phyloP scores from a whole-genome alignment of 768 basidiomycete species.

The Pisolithus sp. region DNA sequence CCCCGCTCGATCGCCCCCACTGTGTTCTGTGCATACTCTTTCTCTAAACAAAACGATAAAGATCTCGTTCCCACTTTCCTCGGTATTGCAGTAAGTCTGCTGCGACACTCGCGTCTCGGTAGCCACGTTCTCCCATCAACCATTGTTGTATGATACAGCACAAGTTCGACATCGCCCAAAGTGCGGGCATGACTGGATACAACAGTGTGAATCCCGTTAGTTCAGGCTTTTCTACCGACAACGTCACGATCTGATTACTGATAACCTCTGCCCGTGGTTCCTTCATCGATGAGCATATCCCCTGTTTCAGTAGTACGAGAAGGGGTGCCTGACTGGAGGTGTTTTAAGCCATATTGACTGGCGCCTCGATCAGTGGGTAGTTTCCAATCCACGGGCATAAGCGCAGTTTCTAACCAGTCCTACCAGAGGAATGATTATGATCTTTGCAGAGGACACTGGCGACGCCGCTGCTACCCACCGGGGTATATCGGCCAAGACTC shows the following conservation, averaged over 20 bases:
- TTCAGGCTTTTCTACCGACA: slow-evolving; percentile 24
- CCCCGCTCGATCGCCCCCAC: slow-evolving; percentile 6
- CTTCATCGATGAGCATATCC: slow-evolving; percentile 28
- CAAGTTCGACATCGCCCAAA: slow-evolving; percentile 35
- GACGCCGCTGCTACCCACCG: neutral
- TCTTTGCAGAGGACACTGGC: slow-evolving; percentile 9
- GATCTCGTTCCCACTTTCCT: slow-evolving; percentile 4
- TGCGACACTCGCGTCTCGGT: neutral
- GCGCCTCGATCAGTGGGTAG: slow-evolving; percentile 27
- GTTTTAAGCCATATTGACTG: slow-evolving; percentile 31
- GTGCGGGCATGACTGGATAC: slow-evolving; percentile 28
- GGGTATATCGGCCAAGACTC: too few species aligned
- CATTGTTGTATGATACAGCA: slow-evolving; percentile 22
- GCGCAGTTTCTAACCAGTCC: slow-evolving; percentile 6
- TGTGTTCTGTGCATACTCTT: slow-evolving; percentile 10
- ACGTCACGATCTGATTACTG: slow-evolving; percentile 60
- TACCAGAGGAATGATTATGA: slow-evolving; percentile 9
- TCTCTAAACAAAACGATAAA: slow-evolving; percentile 12
- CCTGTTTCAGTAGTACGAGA: neutral
- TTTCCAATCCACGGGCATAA: slow-evolving; percentile 13
- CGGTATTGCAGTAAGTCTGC: slow-evolving; percentile 27
- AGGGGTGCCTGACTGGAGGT: too few species aligned
- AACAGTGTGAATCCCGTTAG: slow-evolving; percentile 43
- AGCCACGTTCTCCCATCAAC: neutral
- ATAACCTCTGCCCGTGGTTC: slow-evolving; percentile 62